Evolutionary conservation across 2,329 filamentous ascomycete genomes (phyloP), one percentile per base, ranked within the genome.

Genomic region (Fusarium lyarnte): DNA sequence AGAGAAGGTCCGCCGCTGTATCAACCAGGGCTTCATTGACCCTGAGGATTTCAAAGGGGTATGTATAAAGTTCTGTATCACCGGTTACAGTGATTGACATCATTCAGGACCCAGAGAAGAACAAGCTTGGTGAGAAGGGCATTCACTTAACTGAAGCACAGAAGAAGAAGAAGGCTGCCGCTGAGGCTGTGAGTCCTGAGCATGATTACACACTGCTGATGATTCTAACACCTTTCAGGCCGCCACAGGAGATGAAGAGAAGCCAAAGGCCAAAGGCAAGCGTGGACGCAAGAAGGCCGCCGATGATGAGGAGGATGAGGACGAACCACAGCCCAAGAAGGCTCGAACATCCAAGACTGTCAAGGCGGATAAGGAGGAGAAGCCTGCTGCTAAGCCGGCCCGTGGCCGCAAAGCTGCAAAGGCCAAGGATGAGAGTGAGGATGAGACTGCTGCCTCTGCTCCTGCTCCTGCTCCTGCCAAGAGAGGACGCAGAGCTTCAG

Each of bases 41-140:
- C 87, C 94, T 45, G 91, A 93, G 57, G 95, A 98, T 76, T 98
- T 94, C 90, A 95, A 92, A 38, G 94, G 94, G 17, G 94, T 97
- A 87, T 83, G 92, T 85, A 36, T 29, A 59, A 33, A 45, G n/a
- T 21, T 13, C 8, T 27, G 11, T 19, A 23, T 16, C 25, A 31
- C 29, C 27, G 35, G 29, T 45, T 4, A 62, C 55, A 49, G 70
- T 39, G 66, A 41, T 49, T 69, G 31, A 63, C 72, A 53, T 25
- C 39, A 55, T 55, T 8, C 74, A 96, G 93, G 93, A 97, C 73
- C 84, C 89, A 7, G 92, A 93, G 78, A 88, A 89, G 83, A 97
- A 96, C 79, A 86, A 88, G 25, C 91, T 89, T 7, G 92, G 92
- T 21, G 85, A 87, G 76, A 87, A 84, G 66, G 91, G 92, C 29